Percentiles rank a stretch among this genome's conserved stretches.
phyloP scores from a whole-genome alignment of 805 yeast species.

The Nakazawaea anatomiae region DNA sequence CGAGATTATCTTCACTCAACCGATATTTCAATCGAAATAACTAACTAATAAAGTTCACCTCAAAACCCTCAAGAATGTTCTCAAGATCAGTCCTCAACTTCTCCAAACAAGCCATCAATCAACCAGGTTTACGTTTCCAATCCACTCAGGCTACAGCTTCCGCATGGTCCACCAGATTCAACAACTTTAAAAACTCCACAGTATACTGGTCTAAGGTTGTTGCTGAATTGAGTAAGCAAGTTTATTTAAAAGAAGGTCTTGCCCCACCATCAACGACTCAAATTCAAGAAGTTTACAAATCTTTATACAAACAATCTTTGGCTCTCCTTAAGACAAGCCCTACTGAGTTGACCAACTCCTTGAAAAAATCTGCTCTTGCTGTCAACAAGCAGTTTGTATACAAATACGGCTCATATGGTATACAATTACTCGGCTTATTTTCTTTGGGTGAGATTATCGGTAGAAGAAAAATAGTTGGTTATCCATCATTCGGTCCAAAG shows the following conservation, averaged over 20 bases:
- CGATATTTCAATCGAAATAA: too few relatives aligned
- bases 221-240: slow-evolving; percentile 55
- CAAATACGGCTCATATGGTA: slow-evolving; percentile 66
- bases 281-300: slow-evolving; percentile 67
- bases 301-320: slow-evolving; percentile 39
- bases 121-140: slow-evolving; percentile 27
- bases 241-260: slow-evolving; percentile 87
- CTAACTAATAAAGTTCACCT: too few relatives aligned
- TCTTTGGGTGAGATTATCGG: slow-evolving; percentile 95
- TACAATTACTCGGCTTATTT: slow-evolving; percentile 87
- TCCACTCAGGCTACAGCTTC: slow-evolving; percentile 34
- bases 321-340: slow-evolving; percentile 49
- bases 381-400: slow-evolving; percentile 48
- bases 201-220: slow-evolving; percentile 73
- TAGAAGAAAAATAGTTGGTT: slow-evolving; percentile 90
- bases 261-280: slow-evolving; percentile 83
- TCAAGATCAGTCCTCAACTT: slow-evolving; percentile 14
- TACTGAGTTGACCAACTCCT: slow-evolving; percentile 41
- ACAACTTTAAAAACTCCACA: slow-evolving; percentile 43
- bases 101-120: slow-evolving; percentile 8
- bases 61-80: slow-evolving; percentile 8
- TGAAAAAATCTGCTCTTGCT: slow-evolving; percentile 34
- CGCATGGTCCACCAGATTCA: slow-evolving; percentile 27
- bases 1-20: too few relatives aligned
- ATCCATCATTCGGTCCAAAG: slow-evolving; percentile 57